Percentiles rank a stretch among this genome's conserved stretches.
Evolutionary conservation across 768 basidiomycete genomes (phyloP).

Genomic region (Lentinula detonsa): DNA sequence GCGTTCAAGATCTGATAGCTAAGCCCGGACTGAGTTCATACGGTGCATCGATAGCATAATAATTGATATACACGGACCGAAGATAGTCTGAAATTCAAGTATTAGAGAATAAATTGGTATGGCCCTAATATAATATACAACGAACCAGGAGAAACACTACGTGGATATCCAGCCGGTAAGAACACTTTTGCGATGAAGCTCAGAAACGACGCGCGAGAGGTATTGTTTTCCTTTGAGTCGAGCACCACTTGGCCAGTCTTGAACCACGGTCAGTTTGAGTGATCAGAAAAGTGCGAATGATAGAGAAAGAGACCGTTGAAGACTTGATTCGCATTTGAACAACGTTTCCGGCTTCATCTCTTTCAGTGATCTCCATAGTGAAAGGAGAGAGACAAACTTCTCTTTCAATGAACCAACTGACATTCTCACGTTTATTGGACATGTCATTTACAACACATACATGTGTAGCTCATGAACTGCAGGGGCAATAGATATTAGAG

Average conservation of each 20-base stretch:
- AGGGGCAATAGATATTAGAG: background rate
- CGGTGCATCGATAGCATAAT: background rate
- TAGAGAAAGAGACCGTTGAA: background rate
- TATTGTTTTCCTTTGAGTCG: background rate
- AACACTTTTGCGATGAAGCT: background rate
- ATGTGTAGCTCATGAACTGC: too few relatives aligned
- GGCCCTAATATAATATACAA: background rate
- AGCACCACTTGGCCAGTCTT: background rate
- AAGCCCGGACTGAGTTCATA: constrained; percentile 7
- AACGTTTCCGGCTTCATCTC: constrained; percentile 6
- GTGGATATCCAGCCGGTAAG: constrained; percentile 6
- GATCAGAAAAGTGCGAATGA: background rate
- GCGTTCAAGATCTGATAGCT: constrained; percentile 67
- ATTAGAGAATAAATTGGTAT: background rate
- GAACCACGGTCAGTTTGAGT: background rate
- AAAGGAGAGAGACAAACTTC: background rate
- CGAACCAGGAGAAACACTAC: constrained; percentile 3
- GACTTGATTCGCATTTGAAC: background rate
- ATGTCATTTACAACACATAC: too few relatives aligned
- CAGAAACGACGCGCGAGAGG: background rate
- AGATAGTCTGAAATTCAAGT: constrained; percentile 41
- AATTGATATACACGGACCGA: constrained; percentile 26
- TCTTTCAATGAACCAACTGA: background rate
- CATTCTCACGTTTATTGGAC: background rate
- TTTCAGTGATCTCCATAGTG: constrained; percentile 3